A percentile compares a stretch with the other conserved stretches of the same genome.
These are phyloP conservation scores for Eleusine indica DNA, from an alignment of 176 grass and related monocot species.

Conservation along the genomic window DNA sequence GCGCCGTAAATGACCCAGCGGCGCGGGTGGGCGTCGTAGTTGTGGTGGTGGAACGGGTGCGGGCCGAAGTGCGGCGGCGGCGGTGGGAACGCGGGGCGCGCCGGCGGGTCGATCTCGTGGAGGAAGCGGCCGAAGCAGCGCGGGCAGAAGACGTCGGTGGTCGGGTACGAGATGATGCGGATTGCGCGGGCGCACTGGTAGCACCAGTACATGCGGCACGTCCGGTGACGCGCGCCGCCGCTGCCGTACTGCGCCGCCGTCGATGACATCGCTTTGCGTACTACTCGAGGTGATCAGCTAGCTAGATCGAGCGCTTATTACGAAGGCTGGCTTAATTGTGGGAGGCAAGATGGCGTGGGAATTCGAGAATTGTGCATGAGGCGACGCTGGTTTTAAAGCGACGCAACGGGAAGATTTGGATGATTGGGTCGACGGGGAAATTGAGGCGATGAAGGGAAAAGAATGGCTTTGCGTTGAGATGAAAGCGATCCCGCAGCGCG, in stretches of 20 bases:
- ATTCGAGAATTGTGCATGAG: slow-evolving; percentile 15
- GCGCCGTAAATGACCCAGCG: slow-evolving; percentile 51
- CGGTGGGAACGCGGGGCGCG: slow-evolving; percentile 43
- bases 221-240: slow-evolving; percentile 46
- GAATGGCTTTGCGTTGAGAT: slow-evolving; percentile 68
- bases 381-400: slow-evolving; percentile 36
- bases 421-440: slow-evolving; percentile 4
- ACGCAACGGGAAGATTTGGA: not conserved
- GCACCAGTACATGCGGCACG: slow-evolving; percentile 89
- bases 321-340: no score
- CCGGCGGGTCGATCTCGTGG: slow-evolving; percentile 73
- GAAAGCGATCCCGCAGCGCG: slow-evolving; percentile 71
- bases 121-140: slow-evolving; percentile 88
- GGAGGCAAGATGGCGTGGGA: not conserved
- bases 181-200: slow-evolving; percentile 79
- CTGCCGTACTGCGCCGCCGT: slow-evolving; percentile 31
- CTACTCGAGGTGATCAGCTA: not conserved
- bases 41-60: slow-evolving; percentile 37
- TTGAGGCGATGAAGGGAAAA: slow-evolving; percentile 40
- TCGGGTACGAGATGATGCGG: slow-evolving; percentile 83
- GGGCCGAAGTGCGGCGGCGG: slow-evolving; percentile 40
- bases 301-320: not conserved
- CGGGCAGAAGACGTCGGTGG: slow-evolving; percentile 86
- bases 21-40: slow-evolving; percentile 45
- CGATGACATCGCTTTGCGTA: not conserved